phyloP scores from a whole-genome alignment of 768 basidiomycete species.

The Auricularia cornea region DNA sequence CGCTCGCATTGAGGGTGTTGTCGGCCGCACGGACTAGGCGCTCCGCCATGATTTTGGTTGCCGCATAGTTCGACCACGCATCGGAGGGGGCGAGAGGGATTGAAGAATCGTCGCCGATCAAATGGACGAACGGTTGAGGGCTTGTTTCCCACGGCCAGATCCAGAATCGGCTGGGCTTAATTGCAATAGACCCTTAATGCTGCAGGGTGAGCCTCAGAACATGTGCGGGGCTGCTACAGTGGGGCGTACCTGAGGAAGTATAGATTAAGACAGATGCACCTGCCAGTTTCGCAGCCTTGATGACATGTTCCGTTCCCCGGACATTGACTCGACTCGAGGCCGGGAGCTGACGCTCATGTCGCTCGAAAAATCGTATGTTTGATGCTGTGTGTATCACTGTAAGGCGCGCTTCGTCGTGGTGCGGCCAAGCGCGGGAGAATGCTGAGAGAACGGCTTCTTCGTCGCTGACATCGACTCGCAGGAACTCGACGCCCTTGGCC shows the following conservation, averaged over 20 bases:
- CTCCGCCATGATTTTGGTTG: slow-evolving; percentile 55
- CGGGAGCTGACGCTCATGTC: slow-evolving; percentile 40
- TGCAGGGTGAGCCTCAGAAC: not conserved
- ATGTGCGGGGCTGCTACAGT: not conserved
- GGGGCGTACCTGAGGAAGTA: slow-evolving; percentile 52
- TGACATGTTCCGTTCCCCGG: slow-evolving; percentile 55
- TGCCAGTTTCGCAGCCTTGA: slow-evolving; percentile 44
- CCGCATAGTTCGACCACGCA: slow-evolving; percentile 75
- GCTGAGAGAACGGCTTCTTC: slow-evolving; percentile 45
- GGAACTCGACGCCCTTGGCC: slow-evolving; percentile 45
- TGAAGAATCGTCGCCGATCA: slow-evolving; percentile 47
- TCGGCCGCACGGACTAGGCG: slow-evolving; percentile 35
- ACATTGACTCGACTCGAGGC: slow-evolving; percentile 59
- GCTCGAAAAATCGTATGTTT: slow-evolving; percentile 75
- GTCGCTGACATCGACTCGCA: slow-evolving; percentile 52
- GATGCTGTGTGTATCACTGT: slow-evolving; percentile 77
- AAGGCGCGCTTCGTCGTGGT: slow-evolving; percentile 26
- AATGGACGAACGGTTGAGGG: slow-evolving; percentile 52
- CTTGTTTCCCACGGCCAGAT: slow-evolving; percentile 70
- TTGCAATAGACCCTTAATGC: slow-evolving; percentile 34
- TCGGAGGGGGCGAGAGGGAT: slow-evolving; percentile 48
- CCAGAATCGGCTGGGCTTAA: slow-evolving; percentile 52
- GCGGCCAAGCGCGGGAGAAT: slow-evolving; percentile 58
- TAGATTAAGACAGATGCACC: slow-evolving; percentile 56
- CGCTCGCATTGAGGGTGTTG: slow-evolving; percentile 28